A percentile compares a stretch with the other conserved stretches of the same genome.
These are phyloP conservation scores for Hymenoscyphus fructigenus DNA, from an alignment of 2,329 filamentous ascomycete species.

Conservation along the genomic window DNA sequence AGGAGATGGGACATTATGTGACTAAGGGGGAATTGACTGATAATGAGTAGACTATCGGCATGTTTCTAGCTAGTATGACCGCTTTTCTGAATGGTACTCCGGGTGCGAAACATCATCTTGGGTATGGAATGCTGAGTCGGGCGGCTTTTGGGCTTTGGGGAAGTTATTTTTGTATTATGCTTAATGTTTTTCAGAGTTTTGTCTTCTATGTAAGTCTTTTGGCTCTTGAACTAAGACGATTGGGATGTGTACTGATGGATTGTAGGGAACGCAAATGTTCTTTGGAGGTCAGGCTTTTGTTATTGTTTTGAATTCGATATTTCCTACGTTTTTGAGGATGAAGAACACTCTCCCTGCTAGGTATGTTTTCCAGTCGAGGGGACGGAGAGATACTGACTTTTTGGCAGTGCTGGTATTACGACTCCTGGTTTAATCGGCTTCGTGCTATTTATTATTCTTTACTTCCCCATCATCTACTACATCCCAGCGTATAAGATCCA, in stretches of 20 bases:
- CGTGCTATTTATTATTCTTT: conserved; percentile 16
- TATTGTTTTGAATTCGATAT: conserved; percentile 21
- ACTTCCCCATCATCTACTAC: conserved; percentile 18
- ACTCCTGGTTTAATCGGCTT: conserved; percentile 19
- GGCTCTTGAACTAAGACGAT: background rate
- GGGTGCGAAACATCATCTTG: conserved; percentile 16
- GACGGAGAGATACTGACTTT: background rate
- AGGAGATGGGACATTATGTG: background rate
- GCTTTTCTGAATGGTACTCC: conserved; percentile 16
- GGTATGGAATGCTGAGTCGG: conserved; percentile 27
- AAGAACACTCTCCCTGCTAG: conserved; percentile 22
- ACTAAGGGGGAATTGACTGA: background rate
- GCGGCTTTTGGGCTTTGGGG: conserved; percentile 35
- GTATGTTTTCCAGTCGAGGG: background rate
- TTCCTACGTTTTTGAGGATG: conserved; percentile 21
- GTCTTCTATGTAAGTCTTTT: conserved; percentile 17
- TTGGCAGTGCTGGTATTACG: conserved; percentile 16
- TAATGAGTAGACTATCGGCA: background rate
- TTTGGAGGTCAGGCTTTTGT: conserved; percentile 22
- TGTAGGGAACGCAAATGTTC: conserved; percentile 26
- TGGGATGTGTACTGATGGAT: background rate
- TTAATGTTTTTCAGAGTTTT: conserved; percentile 32
- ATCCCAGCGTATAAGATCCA: conserved; percentile 17
- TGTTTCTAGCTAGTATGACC: conserved; percentile 6
- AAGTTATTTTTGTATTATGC: conserved; percentile 31